These are phyloP conservation scores for Coccomyxa subellipsoidea DNA, from an alignment of 163 green algal species.

Conservation along the genomic window DNA sequence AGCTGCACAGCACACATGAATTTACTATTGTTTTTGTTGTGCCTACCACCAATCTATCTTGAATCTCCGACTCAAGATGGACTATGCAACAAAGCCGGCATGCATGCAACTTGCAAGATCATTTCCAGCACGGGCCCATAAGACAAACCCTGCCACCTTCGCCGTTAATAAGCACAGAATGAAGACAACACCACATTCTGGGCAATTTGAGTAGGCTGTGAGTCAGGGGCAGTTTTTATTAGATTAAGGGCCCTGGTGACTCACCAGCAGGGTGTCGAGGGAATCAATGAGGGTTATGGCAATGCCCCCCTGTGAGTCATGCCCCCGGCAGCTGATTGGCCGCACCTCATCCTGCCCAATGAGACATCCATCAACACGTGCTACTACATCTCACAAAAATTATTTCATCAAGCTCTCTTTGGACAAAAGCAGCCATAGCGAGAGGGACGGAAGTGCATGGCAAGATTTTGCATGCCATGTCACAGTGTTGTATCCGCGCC, in stretches of 20 bases:
- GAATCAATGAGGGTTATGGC: conserved; percentile 76
- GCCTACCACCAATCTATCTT: neutral
- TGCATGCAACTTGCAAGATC: no score
- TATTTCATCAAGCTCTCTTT: neutral
- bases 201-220: no score
- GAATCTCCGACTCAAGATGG: neutral
- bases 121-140: no score
- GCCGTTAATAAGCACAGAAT: no score
- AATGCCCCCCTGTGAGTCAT: conserved; percentile 74
- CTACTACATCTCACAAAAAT: neutral
- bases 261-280: conserved; percentile 68
- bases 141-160: no score
- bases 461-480: no score
- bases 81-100: no score
- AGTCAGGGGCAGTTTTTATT: conserved; percentile 12
- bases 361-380: neutral
- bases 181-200: neutral
- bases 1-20: conserved; percentile 22
- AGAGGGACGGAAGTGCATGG: neutral
- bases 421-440: neutral
- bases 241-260: neutral
- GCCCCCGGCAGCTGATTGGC: conserved; percentile 70
- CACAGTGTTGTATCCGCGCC: no score
- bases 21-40: neutral
- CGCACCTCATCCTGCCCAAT: conserved; percentile 77